phyloP scores from a whole-genome alignment of 345 rosid genomes.

The Acer campestre region DNA sequence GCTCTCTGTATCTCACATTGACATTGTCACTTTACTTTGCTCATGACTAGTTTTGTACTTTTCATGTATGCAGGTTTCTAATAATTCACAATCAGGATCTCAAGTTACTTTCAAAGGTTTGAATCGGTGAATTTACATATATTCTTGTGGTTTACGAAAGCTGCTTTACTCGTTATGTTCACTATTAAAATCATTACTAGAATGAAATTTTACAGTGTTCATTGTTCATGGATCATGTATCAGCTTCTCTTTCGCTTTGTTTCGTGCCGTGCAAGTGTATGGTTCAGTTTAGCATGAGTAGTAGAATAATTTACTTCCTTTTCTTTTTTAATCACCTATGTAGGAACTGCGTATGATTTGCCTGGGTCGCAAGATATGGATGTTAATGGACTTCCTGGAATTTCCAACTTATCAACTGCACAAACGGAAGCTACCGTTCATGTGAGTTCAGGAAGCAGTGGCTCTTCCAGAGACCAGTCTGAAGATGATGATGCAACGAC shows the following conservation, averaged over 20 bases:
- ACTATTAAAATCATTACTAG: too few relatives aligned
- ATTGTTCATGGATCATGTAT: too few relatives aligned
- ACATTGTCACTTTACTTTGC: background rate
- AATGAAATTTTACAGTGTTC: too few relatives aligned
- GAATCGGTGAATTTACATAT: conserved; percentile 6
- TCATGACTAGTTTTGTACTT: background rate
- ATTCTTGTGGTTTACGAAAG: background rate
- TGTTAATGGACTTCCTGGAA: conserved; percentile 30
- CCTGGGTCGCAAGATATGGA: conserved; percentile 45
- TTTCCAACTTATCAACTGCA: conserved; percentile 33
- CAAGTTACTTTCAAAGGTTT: conserved; percentile 71
- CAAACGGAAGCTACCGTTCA: conserved; percentile 38
- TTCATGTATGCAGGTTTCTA: conserved; percentile 50
- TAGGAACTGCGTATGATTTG: conserved; percentile 42
- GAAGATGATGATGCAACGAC: conserved; percentile 74
- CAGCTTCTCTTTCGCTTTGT: background rate
- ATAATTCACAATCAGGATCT: conserved; percentile 46
- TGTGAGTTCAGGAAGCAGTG: conserved; percentile 61
- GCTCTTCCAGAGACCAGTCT: conserved; percentile 76
- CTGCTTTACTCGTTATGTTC: too few relatives aligned
- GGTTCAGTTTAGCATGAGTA: too few relatives aligned
- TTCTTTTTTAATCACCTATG: conserved; percentile 15
- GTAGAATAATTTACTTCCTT: conserved; percentile 13
- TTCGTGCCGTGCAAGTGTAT: too few relatives aligned
- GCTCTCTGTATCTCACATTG: background rate